phyloP scores from a whole-genome alignment of 352 stramenopile species.

The Blastocystis sp. region DNA sequence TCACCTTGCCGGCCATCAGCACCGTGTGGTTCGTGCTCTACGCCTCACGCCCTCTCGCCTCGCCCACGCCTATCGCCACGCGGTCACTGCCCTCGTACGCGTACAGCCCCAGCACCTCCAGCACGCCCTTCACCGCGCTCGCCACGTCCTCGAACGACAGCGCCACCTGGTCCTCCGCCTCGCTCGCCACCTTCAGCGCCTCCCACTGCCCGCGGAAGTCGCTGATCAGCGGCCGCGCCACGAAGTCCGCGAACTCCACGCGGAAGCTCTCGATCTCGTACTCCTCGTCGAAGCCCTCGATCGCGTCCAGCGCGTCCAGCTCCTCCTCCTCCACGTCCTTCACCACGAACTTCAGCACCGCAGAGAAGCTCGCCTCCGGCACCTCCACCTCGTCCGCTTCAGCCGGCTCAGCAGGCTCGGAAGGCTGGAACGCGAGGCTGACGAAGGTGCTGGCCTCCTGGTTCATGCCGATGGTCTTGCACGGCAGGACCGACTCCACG shows the following conservation, averaged over 20 bases:
- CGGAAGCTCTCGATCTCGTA: conserved; percentile 96
- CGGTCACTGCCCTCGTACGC: conserved; percentile 70
- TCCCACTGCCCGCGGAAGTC: conserved; percentile 95
- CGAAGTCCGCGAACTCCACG: conserved; percentile 89
- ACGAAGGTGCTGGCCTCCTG: conserved; percentile 65
- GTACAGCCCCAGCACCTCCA: conserved; percentile 69
- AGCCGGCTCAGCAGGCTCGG: background rate
- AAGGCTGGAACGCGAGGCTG: conserved; percentile 51
- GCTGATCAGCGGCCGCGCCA: conserved; percentile 89
- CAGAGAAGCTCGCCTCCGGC: conserved; percentile 48
- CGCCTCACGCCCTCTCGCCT: background rate
- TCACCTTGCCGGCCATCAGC: conserved; percentile 39
- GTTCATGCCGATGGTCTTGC: conserved; percentile 26
- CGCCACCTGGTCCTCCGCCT: conserved; percentile 89
- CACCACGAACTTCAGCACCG: conserved; percentile 50
- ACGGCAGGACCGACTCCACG: background rate
- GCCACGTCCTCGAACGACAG: conserved; percentile 71
- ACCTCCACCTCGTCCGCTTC: conserved; percentile 75
- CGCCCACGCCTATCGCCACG: conserved; percentile 30
- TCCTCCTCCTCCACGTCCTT: conserved; percentile 30
- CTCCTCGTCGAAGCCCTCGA: conserved; percentile 90
- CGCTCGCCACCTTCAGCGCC: conserved; percentile 83
- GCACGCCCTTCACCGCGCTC: conserved; percentile 69
- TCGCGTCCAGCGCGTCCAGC: conserved; percentile 75
- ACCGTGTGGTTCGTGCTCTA: conserved; percentile 60